Base-by-base conservation (phyloP, 1,284 basidiomycete species). In the Austropuccinia psidii region DNA sequence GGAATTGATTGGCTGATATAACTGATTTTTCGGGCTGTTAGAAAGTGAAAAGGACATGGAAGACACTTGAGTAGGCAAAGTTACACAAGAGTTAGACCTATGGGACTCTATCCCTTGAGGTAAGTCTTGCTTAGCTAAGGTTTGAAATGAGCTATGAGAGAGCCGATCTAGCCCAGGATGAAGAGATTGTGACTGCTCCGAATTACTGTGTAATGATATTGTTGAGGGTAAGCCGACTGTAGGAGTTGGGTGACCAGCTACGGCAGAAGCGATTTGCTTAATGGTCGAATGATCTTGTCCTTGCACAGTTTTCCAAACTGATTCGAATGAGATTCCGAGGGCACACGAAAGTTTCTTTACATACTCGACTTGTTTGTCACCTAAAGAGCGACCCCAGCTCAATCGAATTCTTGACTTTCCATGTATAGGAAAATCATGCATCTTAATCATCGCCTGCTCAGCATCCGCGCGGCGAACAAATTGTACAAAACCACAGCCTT, bases 401-500 rank as follows among this genome's bases (percentile, higher is more conserved):
- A 96, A 82, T 49, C 93, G 85, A 77, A 97, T 93, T 76, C 90
- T 85, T 76, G 79, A 80, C 72, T 91, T 92, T 15, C 91, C 91
- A 55, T 91, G 90, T 77, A 96, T 89, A 6, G 90, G 91, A 80
- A 93, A 96, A 27, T 91, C 92, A 82, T 96, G 93, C 92, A 96
- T 93, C 81, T 90, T 90, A 81, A 93, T 90, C 77, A 97, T 96
- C 2, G 93, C 93, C 31, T 86, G 85, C 80, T 95, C 91, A 6
- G 93, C 93, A 81, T 96, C 93, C 13, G 86, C 87, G 82, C 96
- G 94, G 76, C 88, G 85, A 31, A 94, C 90, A 78, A 92, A 96
- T 81, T 95, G 93, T 33, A 97, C 93, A 78, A 97, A 97, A 0
- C 93, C 93, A 78, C 93, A 96, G 75, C 93, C 91, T 79, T 96